A percentile compares a stretch with the other conserved stretches of the same genome.
These are phyloP conservation scores for Linum usitatissimum DNA, from an alignment of 345 rosid genomes.

Conservation along the genomic window DNA sequence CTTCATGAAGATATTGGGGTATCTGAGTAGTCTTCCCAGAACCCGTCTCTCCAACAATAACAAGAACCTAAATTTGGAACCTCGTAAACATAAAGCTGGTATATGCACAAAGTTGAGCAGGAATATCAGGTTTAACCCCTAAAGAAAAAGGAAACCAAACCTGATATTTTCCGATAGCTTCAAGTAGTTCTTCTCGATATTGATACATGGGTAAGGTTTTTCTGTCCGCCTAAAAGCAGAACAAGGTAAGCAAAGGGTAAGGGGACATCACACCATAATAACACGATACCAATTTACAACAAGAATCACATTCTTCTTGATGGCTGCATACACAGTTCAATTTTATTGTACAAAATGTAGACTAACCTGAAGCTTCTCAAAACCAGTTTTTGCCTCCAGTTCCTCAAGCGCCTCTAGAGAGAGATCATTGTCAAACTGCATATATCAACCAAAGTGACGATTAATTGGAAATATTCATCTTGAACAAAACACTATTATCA, in stretches of 20 bases:
- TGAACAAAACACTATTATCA: constrained; percentile 1
- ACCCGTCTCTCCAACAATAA: constrained; percentile 97
- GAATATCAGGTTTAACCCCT: background rate
- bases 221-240: constrained; percentile 55
- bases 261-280: background rate
- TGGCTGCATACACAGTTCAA: too few relatives aligned
- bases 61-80: constrained; percentile 50
- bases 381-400: constrained; percentile 47
- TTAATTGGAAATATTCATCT: background rate
- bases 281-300: background rate
- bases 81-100: background rate
- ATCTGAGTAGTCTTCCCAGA: constrained; percentile 97
- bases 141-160: constrained; percentile 23
- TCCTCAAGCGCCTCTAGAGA: constrained; percentile 31
- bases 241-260: constrained; percentile 6
- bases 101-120: background rate
- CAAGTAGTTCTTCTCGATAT: constrained; percentile 67
- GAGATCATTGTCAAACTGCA: constrained; percentile 45
- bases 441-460: constrained; percentile 1
- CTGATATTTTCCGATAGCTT: constrained; percentile 71
- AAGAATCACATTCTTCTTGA: background rate
- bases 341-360: background rate
- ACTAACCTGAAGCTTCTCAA: constrained; percentile 73
- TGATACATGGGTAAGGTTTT: constrained; percentile 77
- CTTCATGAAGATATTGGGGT: constrained; percentile 95